phyloP scores from a whole-genome alignment of 257 asterid species.

The Ocimum tenuiflorum region DNA sequence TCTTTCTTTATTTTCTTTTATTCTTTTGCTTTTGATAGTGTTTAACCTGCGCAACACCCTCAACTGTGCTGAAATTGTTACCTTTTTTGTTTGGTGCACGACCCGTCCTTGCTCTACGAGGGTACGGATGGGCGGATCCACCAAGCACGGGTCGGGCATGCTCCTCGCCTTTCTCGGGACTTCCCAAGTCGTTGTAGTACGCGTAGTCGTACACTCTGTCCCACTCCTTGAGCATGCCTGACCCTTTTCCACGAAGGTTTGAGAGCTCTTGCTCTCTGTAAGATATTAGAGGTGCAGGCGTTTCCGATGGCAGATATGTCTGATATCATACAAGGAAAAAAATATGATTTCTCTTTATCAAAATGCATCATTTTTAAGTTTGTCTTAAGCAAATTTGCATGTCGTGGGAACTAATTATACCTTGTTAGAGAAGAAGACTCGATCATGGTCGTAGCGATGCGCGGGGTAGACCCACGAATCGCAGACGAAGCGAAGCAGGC shows the following conservation, averaged over 20 bases:
- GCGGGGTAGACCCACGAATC: conserved; percentile 85
- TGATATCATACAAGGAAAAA: no score
- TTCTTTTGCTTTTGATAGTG: no score
- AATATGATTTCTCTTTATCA: no score
- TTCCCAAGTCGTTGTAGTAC: conserved; percentile 73
- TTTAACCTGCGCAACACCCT: no score
- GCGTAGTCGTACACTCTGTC: conserved; percentile 90
- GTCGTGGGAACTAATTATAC: conserved; percentile 25
- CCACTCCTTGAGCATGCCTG: conserved; percentile 66
- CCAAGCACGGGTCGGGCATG: conserved; percentile 69
- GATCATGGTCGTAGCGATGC: conserved; percentile 47
- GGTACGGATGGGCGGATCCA: conserved; percentile 68
- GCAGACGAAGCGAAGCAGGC: conserved; percentile 54
- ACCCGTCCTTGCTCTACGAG: conserved; percentile 79
- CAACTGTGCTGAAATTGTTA: no score
- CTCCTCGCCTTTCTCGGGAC: conserved; percentile 56
- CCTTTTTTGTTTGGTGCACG: conserved; percentile 66
- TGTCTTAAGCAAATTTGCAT: no score
- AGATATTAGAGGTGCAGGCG: conserved; percentile 52
- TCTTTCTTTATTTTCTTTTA: no score
- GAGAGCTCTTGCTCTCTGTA: conserved; percentile 71
- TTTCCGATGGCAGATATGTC: conserved; percentile 60
- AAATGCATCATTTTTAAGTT: neutral
- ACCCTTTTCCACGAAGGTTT: conserved; percentile 60
- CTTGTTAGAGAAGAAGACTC: conserved; percentile 78